Conservation (phyloP, 371 early-diverging fungal species). For the Funneliformis caledonium region DNA sequence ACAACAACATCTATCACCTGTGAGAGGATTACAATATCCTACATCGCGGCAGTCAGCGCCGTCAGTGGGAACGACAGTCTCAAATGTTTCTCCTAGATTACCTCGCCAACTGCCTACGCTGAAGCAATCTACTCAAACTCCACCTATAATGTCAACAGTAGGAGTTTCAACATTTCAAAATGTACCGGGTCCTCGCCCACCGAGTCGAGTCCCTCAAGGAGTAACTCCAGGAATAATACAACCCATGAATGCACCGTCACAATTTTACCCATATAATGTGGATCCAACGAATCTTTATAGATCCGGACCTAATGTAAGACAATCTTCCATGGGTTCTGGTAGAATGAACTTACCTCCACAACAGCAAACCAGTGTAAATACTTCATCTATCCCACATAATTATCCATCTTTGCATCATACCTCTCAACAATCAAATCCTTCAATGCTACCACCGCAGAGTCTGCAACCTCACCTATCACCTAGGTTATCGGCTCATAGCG, state of each 20-base stretch:
- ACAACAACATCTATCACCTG: not conserved
- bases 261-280: not conserved
- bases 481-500: not conserved
- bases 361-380: slow-evolving; percentile 13
- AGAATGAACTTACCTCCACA: slow-evolving; percentile 5
- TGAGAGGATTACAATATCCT: not conserved
- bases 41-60: not conserved
- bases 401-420: not conserved
- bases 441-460: not conserved
- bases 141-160: slow-evolving; percentile 6
- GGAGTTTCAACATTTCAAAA: slow-evolving; percentile 1
- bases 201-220: not conserved
- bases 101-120: slow-evolving; percentile 1
- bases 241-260: not conserved
- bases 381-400: not conserved
- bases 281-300: not conserved
- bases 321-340: not conserved
- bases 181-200: not conserved
- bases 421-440: slow-evolving; percentile 1
- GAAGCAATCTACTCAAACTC: not conserved
- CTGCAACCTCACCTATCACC: not conserved
- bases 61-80: not conserved
- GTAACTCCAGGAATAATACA: slow-evolving; percentile 1
- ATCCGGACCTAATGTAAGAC: slow-evolving; percentile 1
- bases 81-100: slow-evolving; percentile 10